Conservation (phyloP, 768 basidiomycete species). For the Tylopilus sp. region DNA sequence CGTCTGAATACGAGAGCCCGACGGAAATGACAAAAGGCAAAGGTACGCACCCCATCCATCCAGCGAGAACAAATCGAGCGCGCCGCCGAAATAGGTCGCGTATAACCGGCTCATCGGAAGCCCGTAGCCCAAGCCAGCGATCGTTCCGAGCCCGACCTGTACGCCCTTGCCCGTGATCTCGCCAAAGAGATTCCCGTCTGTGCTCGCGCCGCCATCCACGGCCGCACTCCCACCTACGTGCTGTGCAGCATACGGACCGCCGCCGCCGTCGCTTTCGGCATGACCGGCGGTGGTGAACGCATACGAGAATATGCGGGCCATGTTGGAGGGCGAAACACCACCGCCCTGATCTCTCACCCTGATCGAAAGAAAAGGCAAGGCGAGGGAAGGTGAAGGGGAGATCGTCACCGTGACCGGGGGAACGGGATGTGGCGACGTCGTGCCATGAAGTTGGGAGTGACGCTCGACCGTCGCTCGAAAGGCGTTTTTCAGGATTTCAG, state of each 20-base stretch:
- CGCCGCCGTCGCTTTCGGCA: conserved; percentile 46
- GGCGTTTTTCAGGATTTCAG: conserved; percentile 87
- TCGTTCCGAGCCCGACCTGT: conserved; percentile 81
- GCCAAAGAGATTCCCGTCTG: conserved; percentile 58
- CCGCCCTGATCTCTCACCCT: conserved; percentile 86
- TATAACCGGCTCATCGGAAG: conserved; percentile 77
- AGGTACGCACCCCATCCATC: conserved; percentile 73
- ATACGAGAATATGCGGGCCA: conserved; percentile 84
- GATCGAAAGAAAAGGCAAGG: conserved; percentile 58
- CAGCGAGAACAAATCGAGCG: conserved; percentile 73
- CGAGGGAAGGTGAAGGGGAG: conserved; percentile 46
- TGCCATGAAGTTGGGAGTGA: conserved; percentile 44
- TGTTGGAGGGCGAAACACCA: conserved; percentile 70
- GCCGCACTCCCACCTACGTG: conserved; percentile 71
- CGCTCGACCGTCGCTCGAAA: conserved; percentile 87
- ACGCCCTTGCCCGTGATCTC: conserved; percentile 77
- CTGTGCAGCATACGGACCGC: conserved; percentile 77
- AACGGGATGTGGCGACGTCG: conserved; percentile 35
- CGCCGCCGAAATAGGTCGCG: conserved; percentile 84
- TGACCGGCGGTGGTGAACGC: conserved; percentile 84
- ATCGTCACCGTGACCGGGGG: conserved; percentile 73
- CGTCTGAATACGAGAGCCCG: background rate
- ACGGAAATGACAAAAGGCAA: background rate
- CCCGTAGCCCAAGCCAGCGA: conserved; percentile 87
- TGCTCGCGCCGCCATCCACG: conserved; percentile 41